Conservation (phyloP, 768 basidiomycete species). For the Suillus subluteus region DNA sequence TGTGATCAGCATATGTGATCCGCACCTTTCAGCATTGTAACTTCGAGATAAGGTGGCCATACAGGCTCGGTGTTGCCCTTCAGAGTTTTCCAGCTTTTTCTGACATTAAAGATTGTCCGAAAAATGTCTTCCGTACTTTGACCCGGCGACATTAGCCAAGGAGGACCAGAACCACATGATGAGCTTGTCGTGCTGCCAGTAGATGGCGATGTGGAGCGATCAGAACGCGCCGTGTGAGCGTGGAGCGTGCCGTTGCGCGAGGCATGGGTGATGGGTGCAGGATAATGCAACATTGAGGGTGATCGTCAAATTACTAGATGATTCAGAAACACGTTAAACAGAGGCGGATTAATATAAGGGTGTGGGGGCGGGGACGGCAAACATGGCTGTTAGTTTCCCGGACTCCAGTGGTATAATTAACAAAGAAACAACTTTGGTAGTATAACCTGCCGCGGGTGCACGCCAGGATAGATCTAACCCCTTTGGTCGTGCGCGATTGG, state of each 20-base stretch:
- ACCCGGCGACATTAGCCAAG: slow-evolving; percentile 18
- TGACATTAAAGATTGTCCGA: slow-evolving; percentile 64
- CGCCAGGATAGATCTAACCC: too few species aligned
- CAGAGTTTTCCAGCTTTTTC: slow-evolving; percentile 78
- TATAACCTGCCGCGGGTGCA: not conserved
- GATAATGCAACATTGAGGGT: slow-evolving; percentile 22
- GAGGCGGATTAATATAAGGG: slow-evolving; percentile 29
- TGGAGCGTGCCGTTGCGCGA: slow-evolving; percentile 8
- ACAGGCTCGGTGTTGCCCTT: slow-evolving; percentile 70
- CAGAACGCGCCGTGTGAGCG: not conserved
- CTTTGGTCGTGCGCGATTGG: not conserved
- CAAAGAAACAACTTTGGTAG: slow-evolving; percentile 16
- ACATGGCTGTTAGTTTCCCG: slow-evolving; percentile 22
- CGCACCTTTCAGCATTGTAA: slow-evolving; percentile 73
- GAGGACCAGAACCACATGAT: not conserved
- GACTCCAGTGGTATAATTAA: slow-evolving; percentile 14
- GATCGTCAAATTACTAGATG: slow-evolving; percentile 7
- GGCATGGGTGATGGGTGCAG: slow-evolving; percentile 13
- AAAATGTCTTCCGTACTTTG: slow-evolving; percentile 54
- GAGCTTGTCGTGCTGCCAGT: slow-evolving; percentile 1
- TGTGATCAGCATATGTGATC: slow-evolving; percentile 14
- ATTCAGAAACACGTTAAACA: slow-evolving; percentile 4
- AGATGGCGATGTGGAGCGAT: not conserved
- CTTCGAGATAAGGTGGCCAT: slow-evolving; percentile 82
- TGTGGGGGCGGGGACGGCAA: slow-evolving; percentile 25